phyloP scores from a whole-genome alignment of 169 alveolate genomes.

The Plasmodium blacklocki region DNA sequence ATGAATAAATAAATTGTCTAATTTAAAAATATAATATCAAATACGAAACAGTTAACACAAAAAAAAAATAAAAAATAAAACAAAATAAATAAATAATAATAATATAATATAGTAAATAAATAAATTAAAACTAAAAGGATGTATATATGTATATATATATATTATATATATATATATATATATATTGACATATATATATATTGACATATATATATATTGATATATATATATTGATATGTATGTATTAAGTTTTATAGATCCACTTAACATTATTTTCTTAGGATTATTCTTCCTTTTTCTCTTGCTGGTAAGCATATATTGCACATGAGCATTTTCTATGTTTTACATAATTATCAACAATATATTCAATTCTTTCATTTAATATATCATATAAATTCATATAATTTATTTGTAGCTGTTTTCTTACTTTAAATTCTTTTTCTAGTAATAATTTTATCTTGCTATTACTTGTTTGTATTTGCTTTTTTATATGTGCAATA shows the following conservation, averaged over 20 bases:
- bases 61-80: conserved; percentile 5
- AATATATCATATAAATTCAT: conserved; percentile 56
- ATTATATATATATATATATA: conserved; percentile 1
- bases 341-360: conserved; percentile 41
- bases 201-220: not conserved
- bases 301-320: conserved; percentile 66
- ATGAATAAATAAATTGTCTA: too few relatives aligned
- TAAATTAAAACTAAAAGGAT: not conserved
- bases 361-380: conserved; percentile 50
- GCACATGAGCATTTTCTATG: conserved; percentile 76
- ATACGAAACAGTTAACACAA: not conserved
- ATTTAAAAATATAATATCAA: not conserved
- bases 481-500: conserved; percentile 35
- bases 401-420: conserved; percentile 33
- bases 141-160: not conserved
- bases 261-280: too few relatives aligned
- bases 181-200: not conserved
- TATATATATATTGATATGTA: not conserved
- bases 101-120: not conserved
- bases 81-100: not conserved
- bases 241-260: not conserved
- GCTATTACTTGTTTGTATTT: conserved; percentile 62
- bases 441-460: conserved; percentile 55
- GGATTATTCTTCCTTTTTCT: conserved; percentile 14
- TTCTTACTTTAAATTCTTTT: conserved; percentile 69